Evolutionary conservation across 306 rosid species (phyloP).

Genomic region (Delonix regia): DNA sequence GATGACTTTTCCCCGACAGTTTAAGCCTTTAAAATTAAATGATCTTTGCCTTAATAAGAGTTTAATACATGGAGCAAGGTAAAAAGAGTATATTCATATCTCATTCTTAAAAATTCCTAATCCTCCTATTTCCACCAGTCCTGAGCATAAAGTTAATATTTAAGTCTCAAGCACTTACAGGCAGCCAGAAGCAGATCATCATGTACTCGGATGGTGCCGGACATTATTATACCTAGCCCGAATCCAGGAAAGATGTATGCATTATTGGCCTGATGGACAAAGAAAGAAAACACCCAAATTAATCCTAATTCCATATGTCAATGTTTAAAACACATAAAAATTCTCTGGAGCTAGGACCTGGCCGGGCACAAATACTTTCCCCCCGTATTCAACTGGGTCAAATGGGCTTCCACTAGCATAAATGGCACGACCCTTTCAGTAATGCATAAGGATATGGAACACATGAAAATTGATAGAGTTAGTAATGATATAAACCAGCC

Average conservation of each 20-base stretch:
- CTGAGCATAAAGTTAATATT: background rate
- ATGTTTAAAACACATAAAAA: background rate
- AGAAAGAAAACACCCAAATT: constrained; percentile 31
- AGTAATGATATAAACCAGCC: background rate
- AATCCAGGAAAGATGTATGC: constrained; percentile 97
- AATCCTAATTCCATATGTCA: constrained; percentile 9
- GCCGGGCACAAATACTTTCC: constrained; percentile 74
- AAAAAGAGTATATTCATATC: background rate
- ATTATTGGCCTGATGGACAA: constrained; percentile 74
- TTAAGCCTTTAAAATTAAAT: background rate
- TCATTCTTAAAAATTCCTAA: too few species aligned
- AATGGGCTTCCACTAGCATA: constrained; percentile 97
- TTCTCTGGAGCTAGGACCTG: constrained; percentile 61
- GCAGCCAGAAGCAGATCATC: constrained; percentile 98
- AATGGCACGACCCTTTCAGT: constrained; percentile 78
- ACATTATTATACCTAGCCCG: constrained; percentile 90
- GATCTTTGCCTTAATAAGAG: background rate
- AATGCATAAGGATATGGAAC: background rate
- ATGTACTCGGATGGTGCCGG: constrained; percentile 91
- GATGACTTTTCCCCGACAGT: background rate
- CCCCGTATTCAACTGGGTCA: constrained; percentile 69
- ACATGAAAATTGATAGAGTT: background rate
- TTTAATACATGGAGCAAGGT: background rate
- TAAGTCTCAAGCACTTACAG: constrained; percentile 59
- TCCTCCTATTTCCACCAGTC: background rate